Base-by-base conservation (phyloP, 257 asterid species). In the Scutellaria barbata region DNA sequence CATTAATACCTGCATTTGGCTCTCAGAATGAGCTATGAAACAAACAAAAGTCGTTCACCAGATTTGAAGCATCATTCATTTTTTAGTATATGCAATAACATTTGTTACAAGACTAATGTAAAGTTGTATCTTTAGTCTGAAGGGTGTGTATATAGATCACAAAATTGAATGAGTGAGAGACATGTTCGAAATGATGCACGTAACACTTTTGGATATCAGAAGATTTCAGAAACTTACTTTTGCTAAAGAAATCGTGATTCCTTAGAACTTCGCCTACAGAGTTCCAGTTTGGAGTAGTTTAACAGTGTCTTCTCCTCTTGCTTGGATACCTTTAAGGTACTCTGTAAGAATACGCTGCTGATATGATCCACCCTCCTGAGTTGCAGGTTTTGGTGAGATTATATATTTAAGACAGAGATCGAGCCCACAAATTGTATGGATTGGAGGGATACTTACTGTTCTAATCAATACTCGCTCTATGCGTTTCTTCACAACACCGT, bases 311-410 rank as follows among this genome's bases (percentile, higher is more conserved):
- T 84, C 91, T 5, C 76, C 90, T 82, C 97, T 82, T 53, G 89
- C 77, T 69, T 85, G 93, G 74, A 94, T 91, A 82, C 99, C 96
- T 79, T 91, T 94, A 39, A 94, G 90, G 74, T 89, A 94, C 87
- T 91, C 99, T 8, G 84, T 83, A 11, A 91, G 96, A 77, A 94
- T 72, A 6, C 99, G 96, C 74, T 94, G 99, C 81, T 88, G 93
- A 79, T 91, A 94, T 0, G 99, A 94, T 74, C 99, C 99, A 52
- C 96, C 96, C 77, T 94, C 96, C 98, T 91, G 87, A 14, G 53
- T 35, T 13, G 60, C 35, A 43, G 43, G 46, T 30, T 30, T 30
- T 30, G 0, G 35, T 30, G 35, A 30, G 35, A 5, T 30, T 30
- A 30, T 30, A 30, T 30, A 30, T 30, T 30, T 30, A 30, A 30